Evolutionary conservation across 208 protist genomes (phyloP), one percentile per base, ranked within the genome.

Genomic region (Novymonas esmeraldas): DNA sequence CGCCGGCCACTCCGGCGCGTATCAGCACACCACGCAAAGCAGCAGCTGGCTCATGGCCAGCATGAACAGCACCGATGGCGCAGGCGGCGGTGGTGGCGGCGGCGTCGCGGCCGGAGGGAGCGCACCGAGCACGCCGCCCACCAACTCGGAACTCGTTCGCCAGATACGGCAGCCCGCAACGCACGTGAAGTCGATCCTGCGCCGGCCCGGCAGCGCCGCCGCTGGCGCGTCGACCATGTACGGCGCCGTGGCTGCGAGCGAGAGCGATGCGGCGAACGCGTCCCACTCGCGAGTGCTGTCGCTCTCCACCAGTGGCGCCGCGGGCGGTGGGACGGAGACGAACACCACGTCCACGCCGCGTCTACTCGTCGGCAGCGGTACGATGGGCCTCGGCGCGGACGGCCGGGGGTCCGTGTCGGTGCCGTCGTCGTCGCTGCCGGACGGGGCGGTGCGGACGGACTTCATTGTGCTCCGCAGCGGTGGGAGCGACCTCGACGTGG

Each of bases 141-240:
- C 70, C 16, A 76, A 69, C 56, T 69, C 55, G 9, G 70, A 76
- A 6, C 38, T 76, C 5, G 54, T 76, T n/a, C 70, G 46, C 9
- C 54, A 64, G 56, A 70, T 76, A 56, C 58, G 65, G 26, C 54
- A 68, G 26, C 49, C 70, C 10, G 38, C 56, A 0, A 68, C 36
- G 38, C 34, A 65, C 29, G 59, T 76, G 31, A 69, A 64, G 18
- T 76, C 70, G 36, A 76, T 76, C 33, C n/a, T 76, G 46, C 61
- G 70, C 34, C 69, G 49, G 26, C 24, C 42, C 9, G 29, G 50
- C 28, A 31, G 68, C 51, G 34, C n/a, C 34, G 16, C 16, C 22
- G n/a, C 42, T 2, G 26, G 22, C 3, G 38, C 55, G 24, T 36
- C 31, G 42, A 9, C 20, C 2, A 18, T 22, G 6, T 16, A 26